These are phyloP conservation scores for Neolentinus lepideus DNA, from an alignment of 1,284 basidiomycete species.

Conservation along the genomic window DNA sequence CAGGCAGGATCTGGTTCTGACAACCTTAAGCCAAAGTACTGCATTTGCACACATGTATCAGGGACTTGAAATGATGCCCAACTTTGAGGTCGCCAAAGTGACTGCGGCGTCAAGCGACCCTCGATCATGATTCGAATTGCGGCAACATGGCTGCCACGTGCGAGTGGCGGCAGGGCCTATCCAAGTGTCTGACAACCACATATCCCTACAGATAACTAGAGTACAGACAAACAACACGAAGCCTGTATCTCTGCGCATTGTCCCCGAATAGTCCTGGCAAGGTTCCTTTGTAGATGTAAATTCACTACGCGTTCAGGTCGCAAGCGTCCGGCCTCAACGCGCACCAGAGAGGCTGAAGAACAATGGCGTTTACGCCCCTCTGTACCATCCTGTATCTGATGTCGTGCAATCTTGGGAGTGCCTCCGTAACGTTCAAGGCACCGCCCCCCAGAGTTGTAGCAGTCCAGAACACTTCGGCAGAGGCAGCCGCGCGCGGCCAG, in stretches of 20 bases:
- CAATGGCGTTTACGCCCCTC: constrained; percentile 50
- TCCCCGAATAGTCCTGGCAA: neutral
- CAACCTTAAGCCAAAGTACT: too few species aligned
- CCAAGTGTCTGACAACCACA: too few species aligned
- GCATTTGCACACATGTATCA: too few species aligned
- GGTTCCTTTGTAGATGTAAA: neutral
- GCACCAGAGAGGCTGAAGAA: constrained; percentile 70
- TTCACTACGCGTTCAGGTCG: constrained; percentile 22
- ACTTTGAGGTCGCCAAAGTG: too few species aligned
- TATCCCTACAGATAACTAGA: too few species aligned
- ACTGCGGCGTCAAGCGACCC: too few species aligned
- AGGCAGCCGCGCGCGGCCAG: constrained; percentile 55
- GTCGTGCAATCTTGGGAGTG: constrained; percentile 57
- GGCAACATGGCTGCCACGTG: neutral
- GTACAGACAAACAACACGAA: too few species aligned
- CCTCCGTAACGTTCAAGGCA: constrained; percentile 30
- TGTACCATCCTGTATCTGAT: constrained; percentile 52
- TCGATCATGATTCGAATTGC: neutral
- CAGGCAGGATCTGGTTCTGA: too few species aligned
- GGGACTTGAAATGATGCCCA: too few species aligned
- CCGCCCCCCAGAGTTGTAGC: neutral
- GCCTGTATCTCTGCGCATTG: too few species aligned
- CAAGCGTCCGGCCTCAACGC: constrained; percentile 50
- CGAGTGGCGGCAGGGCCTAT: neutral
- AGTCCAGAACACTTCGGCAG: constrained; percentile 60